Evolutionary conservation across 192 early-diverging fungal species (phyloP).

Genomic region (Coemansia asiatica): DNA sequence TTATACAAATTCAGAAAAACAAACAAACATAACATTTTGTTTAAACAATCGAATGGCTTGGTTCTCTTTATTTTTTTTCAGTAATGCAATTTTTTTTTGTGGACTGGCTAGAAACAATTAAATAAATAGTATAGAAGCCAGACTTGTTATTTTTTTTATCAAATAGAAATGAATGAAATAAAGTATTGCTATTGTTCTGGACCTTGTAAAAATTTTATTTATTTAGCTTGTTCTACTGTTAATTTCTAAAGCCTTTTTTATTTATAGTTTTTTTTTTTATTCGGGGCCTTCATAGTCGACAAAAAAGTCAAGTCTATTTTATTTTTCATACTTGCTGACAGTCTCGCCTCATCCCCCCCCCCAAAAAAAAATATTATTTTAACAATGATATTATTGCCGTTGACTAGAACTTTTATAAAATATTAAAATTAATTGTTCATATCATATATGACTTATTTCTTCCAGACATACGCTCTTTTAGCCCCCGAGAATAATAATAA

Average conservation of each 20-base stretch:
- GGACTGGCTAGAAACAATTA: neutral
- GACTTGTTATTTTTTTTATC: neutral
- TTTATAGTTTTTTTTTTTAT: neutral
- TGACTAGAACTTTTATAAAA: too few relatives aligned
- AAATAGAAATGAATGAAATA: neutral
- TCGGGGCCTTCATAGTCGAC: neutral
- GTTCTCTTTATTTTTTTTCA: neutral
- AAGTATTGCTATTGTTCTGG: conserved; percentile 8
- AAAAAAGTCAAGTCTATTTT: neutral
- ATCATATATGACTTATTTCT: too few relatives aligned
- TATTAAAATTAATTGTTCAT: too few relatives aligned
- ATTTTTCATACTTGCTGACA: neutral
- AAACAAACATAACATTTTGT: neutral
- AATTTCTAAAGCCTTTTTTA: neutral
- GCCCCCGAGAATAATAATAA: too few relatives aligned
- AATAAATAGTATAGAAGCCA: neutral
- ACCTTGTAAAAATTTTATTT: neutral
- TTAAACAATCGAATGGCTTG: conserved; percentile 5
- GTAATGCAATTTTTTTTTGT: neutral
- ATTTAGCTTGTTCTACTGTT: neutral
- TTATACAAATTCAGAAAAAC: neutral
- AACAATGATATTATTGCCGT: too few relatives aligned
- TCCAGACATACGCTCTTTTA: too few relatives aligned
- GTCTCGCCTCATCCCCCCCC: neutral
- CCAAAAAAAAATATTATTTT: neutral